Conservation (phyloP, 2,329 filamentous ascomycete genomes). For the Xylaria sp. region DNA sequence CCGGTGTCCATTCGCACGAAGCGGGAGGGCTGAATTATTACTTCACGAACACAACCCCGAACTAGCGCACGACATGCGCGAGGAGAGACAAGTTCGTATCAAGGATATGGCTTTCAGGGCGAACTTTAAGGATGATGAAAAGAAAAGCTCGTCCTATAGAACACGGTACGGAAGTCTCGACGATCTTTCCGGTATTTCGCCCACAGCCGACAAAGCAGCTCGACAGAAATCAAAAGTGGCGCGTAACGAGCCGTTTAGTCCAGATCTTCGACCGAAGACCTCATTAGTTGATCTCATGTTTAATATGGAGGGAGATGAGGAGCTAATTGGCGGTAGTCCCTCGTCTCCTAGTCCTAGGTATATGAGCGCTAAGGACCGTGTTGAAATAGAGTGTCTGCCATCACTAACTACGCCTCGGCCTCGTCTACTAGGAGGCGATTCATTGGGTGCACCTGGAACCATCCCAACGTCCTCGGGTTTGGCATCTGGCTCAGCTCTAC, state of each 20-base stretch:
- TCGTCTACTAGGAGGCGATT: constrained; percentile 52
- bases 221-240: constrained; percentile 58
- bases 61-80: constrained; percentile 71
- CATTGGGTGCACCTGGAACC: constrained; percentile 35
- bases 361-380: constrained; percentile 29
- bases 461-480: constrained; percentile 32
- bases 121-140: constrained; percentile 72
- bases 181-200: constrained; percentile 59
- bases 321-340: constrained; percentile 49
- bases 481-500: constrained; percentile 19
- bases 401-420: constrained; percentile 52
- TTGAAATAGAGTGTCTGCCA: constrained; percentile 48
- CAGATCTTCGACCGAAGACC: constrained; percentile 72
- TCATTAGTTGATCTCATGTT: constrained; percentile 86
- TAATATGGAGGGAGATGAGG: constrained; percentile 87
- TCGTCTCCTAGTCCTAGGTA: constrained; percentile 44
- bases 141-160: constrained; percentile 69
- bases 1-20: constrained; percentile 79
- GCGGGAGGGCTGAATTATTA: constrained; percentile 73
- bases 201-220: constrained; percentile 56
- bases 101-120: constrained; percentile 79
- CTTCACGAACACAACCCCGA: constrained; percentile 73
- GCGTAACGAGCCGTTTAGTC: constrained; percentile 70
- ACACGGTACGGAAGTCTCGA: constrained; percentile 72
- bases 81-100: constrained; percentile 75